A percentile compares a stretch with the other conserved stretches of the same genome.
Conservation (phyloP, 108 stramenopile genomes). For the Licmophora abbreviata region DNA sequence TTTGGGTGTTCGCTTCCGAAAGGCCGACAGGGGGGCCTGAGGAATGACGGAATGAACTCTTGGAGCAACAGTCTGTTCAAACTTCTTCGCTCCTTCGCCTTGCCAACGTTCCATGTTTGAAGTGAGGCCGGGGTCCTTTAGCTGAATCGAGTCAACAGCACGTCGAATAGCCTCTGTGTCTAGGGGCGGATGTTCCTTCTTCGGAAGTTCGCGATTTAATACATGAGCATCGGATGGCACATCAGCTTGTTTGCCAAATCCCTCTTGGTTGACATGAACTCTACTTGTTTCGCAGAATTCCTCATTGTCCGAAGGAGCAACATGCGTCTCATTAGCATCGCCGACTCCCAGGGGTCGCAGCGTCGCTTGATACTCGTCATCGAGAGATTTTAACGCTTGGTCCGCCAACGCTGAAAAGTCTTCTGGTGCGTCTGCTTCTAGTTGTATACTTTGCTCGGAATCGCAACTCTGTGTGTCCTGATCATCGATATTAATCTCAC, state of each 20-base stretch:
- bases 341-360: too few species aligned
- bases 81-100: background rate
- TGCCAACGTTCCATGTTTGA: background rate
- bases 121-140: slow-evolving; percentile 1
- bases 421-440: slow-evolving; percentile 17
- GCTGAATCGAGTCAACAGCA: slow-evolving; percentile 15
- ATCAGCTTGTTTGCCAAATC: too few species aligned
- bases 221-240: too few species aligned
- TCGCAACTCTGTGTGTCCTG: too few species aligned
- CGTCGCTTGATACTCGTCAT: slow-evolving; percentile 27
- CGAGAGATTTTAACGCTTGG: slow-evolving; percentile 16
- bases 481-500: too few species aligned
- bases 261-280: too few species aligned
- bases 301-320: too few species aligned
- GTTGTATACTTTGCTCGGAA: too few species aligned
- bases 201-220: too few species aligned
- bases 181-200: background rate
- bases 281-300: too few species aligned
- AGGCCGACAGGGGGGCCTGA: slow-evolving; percentile 34
- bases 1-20: slow-evolving; percentile 40
- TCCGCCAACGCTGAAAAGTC: slow-evolving; percentile 26
- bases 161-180: slow-evolving; percentile 15
- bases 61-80: background rate
- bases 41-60: slow-evolving; percentile 40
- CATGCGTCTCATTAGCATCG: too few species aligned